A percentile compares a stretch with the other conserved stretches of the same genome.
phyloP scores from a whole-genome alignment of 2,329 filamentous ascomycete genomes.

The Furcasterigmium furcatum region DNA sequence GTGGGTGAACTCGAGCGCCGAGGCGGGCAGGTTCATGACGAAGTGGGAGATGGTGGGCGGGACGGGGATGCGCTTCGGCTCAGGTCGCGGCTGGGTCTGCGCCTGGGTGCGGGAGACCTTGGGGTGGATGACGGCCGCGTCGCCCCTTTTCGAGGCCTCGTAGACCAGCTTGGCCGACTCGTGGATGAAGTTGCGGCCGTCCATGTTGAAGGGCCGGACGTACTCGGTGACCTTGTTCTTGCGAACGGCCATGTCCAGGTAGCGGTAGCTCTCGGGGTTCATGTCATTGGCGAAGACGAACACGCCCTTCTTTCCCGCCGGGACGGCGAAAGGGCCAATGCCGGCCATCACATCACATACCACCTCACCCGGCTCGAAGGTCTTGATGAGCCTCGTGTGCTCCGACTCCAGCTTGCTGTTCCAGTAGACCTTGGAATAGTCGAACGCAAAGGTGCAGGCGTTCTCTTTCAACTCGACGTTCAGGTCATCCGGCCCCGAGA shows the following conservation, averaged over 20 bases:
- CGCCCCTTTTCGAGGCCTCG: conserved; percentile 43
- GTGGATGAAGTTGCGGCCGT: conserved; percentile 79
- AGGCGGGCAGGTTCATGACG: conserved; percentile 95
- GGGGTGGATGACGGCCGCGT: conserved; percentile 50
- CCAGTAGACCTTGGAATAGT: conserved; percentile 98
- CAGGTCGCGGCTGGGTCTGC: conserved; percentile 27
- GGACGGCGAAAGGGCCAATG: conserved; percentile 91
- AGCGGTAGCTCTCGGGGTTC: conserved; percentile 82
- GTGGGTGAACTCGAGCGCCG: conserved; percentile 78
- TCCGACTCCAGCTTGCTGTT: conserved; percentile 89
- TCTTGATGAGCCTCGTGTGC: conserved; percentile 73
- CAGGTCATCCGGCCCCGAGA: conserved; percentile 78
- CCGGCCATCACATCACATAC: conserved; percentile 97
- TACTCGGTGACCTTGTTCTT: conserved; percentile 78
- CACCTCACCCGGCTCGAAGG: conserved; percentile 81
- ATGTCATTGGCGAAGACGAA: conserved; percentile 98
- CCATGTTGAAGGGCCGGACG: conserved; percentile 76
- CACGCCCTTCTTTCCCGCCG: conserved; percentile 82
- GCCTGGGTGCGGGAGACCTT: conserved; percentile 37
- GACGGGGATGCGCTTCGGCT: conserved; percentile 43
- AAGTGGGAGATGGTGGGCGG: conserved; percentile 86
- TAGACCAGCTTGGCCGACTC: conserved; percentile 61
- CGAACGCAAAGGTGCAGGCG: conserved; percentile 83
- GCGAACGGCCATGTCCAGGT: conserved; percentile 65
- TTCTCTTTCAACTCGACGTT: conserved; percentile 81